Evolutionary conservation across 2,329 filamentous ascomycete genomes (phyloP).

Genomic region (Xylaria hypoxylon): DNA sequence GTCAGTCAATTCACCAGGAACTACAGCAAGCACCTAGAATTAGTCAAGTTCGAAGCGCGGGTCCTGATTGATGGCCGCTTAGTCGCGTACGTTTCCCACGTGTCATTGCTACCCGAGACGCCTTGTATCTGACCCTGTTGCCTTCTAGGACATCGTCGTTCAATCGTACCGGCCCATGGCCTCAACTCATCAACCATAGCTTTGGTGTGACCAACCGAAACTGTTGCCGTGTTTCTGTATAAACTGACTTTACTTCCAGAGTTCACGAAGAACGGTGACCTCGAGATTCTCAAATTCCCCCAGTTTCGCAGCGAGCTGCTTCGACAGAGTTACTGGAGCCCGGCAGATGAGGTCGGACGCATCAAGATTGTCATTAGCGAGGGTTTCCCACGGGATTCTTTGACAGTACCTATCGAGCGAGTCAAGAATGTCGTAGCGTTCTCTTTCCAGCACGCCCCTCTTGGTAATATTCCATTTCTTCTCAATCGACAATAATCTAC

Average conservation of each 20-base stretch:
- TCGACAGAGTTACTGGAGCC: conserved; percentile 76
- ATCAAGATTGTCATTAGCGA: conserved; percentile 83
- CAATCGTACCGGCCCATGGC: conserved; percentile 62
- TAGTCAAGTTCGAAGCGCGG: conserved; percentile 72
- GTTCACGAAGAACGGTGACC: conserved; percentile 67
- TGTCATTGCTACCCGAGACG: neutral
- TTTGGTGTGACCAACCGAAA: conserved; percentile 53
- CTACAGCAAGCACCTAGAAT: conserved; percentile 67
- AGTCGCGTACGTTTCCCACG: conserved; percentile 63
- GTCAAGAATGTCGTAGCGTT: conserved; percentile 81
- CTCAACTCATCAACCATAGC: conserved; percentile 60
- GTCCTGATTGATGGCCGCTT: conserved; percentile 76
- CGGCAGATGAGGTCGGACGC: conserved; percentile 76
- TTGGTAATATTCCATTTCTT: conserved; percentile 64
- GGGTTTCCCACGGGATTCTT: conserved; percentile 69
- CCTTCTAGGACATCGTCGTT: conserved; percentile 66
- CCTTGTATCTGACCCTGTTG: conserved; percentile 17
- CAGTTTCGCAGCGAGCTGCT: conserved; percentile 76
- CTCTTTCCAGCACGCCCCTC: conserved; percentile 85
- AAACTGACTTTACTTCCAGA: conserved; percentile 53
- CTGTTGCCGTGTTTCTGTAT: neutral
- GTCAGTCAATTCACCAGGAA: conserved; percentile 68
- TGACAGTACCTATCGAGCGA: conserved; percentile 68
- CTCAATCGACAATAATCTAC: neutral
- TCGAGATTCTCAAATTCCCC: conserved; percentile 76